phyloP scores from a whole-genome alignment of 768 basidiomycete genomes.

The Lactarius deliciosus region DNA sequence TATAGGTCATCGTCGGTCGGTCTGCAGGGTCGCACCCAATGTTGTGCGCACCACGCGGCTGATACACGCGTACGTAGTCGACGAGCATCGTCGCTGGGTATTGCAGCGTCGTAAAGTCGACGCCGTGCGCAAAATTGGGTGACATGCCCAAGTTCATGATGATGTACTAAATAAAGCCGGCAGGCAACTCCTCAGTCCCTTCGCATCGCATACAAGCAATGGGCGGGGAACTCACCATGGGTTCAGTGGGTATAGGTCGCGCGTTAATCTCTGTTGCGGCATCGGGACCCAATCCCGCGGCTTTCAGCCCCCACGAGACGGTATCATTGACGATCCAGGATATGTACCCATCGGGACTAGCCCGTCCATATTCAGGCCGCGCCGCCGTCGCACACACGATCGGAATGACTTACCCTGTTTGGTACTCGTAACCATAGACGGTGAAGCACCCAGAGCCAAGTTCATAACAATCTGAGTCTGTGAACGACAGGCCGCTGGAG shows the following conservation, averaged over 20 bases:
- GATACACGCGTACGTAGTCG: constrained; percentile 92
- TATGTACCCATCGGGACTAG: constrained; percentile 51
- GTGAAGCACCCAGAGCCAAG: constrained; percentile 58
- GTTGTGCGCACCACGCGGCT: constrained; percentile 64
- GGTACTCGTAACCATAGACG: constrained; percentile 76
- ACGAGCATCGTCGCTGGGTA: constrained; percentile 76
- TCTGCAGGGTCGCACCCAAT: constrained; percentile 81
- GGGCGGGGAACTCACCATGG: constrained; percentile 60
- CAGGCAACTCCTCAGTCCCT: neutral
- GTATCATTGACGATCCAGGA: constrained; percentile 76
- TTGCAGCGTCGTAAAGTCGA: constrained; percentile 67
- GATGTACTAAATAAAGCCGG: constrained; percentile 73
- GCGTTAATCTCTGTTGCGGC: constrained; percentile 55
- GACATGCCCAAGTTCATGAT: constrained; percentile 87
- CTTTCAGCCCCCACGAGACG: constrained; percentile 73
- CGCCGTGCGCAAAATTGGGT: constrained; percentile 62
- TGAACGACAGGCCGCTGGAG: constrained; percentile 67
- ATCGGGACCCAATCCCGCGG: constrained; percentile 66
- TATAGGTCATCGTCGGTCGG: constrained; percentile 82
- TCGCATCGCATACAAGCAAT: neutral
- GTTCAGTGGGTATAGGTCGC: constrained; percentile 76
- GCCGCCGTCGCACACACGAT: constrained; percentile 43
- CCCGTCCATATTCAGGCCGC: neutral
- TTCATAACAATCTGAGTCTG: constrained; percentile 72
- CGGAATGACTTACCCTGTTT: constrained; percentile 55